Percentiles rank a stretch among this genome's conserved stretches.
These are phyloP conservation scores for Brassica nigra DNA, from an alignment of 345 rosid genomes.

Conservation along the genomic window DNA sequence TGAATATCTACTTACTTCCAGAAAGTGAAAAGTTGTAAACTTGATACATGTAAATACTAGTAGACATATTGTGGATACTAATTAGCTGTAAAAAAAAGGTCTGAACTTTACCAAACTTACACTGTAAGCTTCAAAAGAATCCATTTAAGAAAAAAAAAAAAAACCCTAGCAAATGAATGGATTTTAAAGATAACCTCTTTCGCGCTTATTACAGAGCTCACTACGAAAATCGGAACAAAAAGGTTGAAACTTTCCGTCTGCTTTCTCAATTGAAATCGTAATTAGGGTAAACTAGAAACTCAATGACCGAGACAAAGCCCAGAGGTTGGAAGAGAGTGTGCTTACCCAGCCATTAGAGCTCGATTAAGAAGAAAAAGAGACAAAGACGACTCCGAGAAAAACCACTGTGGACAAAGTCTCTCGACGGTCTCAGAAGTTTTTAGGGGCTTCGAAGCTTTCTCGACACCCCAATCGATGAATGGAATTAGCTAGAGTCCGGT, in stretches of 20 bases:
- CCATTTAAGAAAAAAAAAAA: background rate
- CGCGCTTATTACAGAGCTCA: background rate
- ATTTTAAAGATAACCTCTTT: background rate
- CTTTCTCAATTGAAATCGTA: background rate
- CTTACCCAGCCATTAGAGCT: conserved; percentile 47
- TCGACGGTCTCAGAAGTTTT: background rate
- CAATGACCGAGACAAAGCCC: background rate
- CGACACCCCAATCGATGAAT: conserved; percentile 13
- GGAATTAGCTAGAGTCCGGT: background rate
- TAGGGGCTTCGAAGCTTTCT: background rate
- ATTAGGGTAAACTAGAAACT: no score
- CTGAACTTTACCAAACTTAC: background rate
- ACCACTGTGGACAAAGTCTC: conserved; percentile 24
- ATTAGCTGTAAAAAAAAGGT: background rate
- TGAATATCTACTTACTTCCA: background rate
- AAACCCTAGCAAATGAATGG: conserved; percentile 10
- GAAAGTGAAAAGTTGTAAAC: background rate
- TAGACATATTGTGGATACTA: background rate
- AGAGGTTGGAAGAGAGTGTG: background rate
- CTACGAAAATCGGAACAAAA: background rate
- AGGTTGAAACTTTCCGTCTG: background rate
- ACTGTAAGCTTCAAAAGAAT: background rate
- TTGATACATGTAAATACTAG: no score
- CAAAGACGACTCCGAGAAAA: conserved; percentile 16
- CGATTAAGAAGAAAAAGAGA: conserved; percentile 1